These are phyloP conservation scores for Ananas comosus DNA, from an alignment of 176 grass and related monocot genomes.

Conservation along the genomic window DNA sequence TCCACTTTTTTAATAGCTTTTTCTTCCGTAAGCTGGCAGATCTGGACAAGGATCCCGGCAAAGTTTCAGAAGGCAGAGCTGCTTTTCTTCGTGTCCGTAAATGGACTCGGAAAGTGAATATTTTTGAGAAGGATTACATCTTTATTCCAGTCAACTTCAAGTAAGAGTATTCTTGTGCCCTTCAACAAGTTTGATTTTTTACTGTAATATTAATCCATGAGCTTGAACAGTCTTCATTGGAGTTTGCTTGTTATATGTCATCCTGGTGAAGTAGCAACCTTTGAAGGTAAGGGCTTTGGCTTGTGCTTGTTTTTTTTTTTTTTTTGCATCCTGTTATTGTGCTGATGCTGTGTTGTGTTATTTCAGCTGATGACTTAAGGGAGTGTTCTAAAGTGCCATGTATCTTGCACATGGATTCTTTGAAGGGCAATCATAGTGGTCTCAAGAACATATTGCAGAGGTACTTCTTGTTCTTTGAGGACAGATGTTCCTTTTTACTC, in stretches of 20 bases:
- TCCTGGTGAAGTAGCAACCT: constrained; percentile 61
- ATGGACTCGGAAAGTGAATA: constrained; percentile 92
- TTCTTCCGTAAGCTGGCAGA: constrained; percentile 99
- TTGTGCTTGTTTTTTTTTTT: constrained; percentile 12
- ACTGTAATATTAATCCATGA: neutral
- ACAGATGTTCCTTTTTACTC: no score
- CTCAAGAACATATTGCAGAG: constrained; percentile 97
- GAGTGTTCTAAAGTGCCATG: constrained; percentile 57
- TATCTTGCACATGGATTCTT: constrained; percentile 97
- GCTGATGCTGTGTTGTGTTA: constrained; percentile 19
- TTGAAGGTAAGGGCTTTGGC: constrained; percentile 39
- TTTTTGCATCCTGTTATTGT: constrained; percentile 19
- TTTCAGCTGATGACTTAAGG: constrained; percentile 44
- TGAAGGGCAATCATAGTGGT: constrained; percentile 91
- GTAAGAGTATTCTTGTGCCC: constrained; percentile 29
- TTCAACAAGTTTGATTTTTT: neutral
- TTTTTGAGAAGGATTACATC: constrained; percentile 96
- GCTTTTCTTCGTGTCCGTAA: constrained; percentile 94
- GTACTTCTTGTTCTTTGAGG: constrained; percentile 20
- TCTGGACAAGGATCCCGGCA: constrained; percentile 87
- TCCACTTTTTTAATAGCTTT: constrained; percentile 97
- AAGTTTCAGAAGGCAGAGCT: constrained; percentile 68
- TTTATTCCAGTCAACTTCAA: constrained; percentile 99
- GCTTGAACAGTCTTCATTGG: constrained; percentile 72
- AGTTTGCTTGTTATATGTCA: constrained; percentile 94